Evolutionary conservation across 2,329 filamentous ascomycete species (phyloP).

Genomic region (Phyllosticta ampelicida): DNA sequence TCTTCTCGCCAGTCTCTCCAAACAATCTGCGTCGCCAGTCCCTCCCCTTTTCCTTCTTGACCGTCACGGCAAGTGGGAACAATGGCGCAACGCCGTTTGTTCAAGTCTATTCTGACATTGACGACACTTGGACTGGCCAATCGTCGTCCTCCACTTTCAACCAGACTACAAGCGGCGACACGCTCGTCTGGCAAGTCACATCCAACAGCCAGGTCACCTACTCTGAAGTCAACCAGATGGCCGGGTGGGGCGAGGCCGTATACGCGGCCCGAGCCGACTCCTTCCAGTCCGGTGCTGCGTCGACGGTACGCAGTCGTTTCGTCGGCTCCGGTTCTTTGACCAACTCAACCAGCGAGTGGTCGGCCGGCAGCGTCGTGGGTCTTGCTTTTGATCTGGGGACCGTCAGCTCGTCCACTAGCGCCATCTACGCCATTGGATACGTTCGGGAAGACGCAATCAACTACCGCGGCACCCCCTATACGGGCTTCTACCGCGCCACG

Average conservation of each 20-base stretch:
- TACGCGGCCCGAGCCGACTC: slow-evolving; percentile 28
- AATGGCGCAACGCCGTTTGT: slow-evolving; percentile 17
- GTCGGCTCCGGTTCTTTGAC: slow-evolving; percentile 21
- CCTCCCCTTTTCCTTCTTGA: slow-evolving; percentile 35
- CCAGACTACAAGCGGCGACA: slow-evolving; percentile 17
- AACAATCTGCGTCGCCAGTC: slow-evolving; percentile 33
- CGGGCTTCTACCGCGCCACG: slow-evolving; percentile 29
- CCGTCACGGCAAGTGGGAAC: slow-evolving; percentile 21
- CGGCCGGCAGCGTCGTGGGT: slow-evolving; percentile 23
- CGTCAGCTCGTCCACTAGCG: slow-evolving; percentile 19
- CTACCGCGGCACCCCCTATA: slow-evolving; percentile 31
- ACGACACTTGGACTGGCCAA: slow-evolving; percentile 34
- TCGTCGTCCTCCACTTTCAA: slow-evolving; percentile 16
- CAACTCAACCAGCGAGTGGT: slow-evolving; percentile 17
- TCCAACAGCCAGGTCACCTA: slow-evolving; percentile 23
- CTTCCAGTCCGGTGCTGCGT: slow-evolving; percentile 20
- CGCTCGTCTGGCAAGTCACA: slow-evolving; percentile 24
- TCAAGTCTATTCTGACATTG: slow-evolving; percentile 35
- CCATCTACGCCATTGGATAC: slow-evolving; percentile 34
- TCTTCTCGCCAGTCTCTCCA: slow-evolving; percentile 36
- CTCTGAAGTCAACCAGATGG: slow-evolving; percentile 30
- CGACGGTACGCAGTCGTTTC: slow-evolving; percentile 24
- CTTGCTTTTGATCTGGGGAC: slow-evolving; percentile 31
- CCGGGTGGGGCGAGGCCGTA: slow-evolving; percentile 32
- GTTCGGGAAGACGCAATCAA: slow-evolving; percentile 31